Base-by-base conservation (phyloP, 2,329 filamentous ascomycete species). In the Epichloe scottii region DNA sequence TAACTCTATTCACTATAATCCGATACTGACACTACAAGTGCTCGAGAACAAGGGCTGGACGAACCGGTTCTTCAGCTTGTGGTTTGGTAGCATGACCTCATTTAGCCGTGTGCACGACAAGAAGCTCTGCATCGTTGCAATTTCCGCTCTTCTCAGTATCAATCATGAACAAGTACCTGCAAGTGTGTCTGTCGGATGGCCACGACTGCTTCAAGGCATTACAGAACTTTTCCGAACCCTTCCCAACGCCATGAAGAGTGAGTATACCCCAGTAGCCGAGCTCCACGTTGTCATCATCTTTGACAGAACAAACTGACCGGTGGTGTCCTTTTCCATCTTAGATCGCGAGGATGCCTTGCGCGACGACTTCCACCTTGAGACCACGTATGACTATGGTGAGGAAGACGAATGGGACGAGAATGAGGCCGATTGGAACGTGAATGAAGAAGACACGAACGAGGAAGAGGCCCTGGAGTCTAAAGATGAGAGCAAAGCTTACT, bases 1-100 rank as follows among this genome's bases (percentile, higher is more conserved):
- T 74, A 97, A 97, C 69, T 83, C 87, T 51, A 89, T 97, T 61
- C 95, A 97, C 76, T 98, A 98, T 76, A 96, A 95, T 72, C 90
- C 93, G 1, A 71, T 85, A 43, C 76, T 96, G 53, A 79, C 89
- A 23, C 78, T 98, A 21, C 84, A 89, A 55, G 82, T 95, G 38
- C 78, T 98, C n/a, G 93, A 98, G 71, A 72, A 77, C 49, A 91
- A 94, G 62, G 85, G 82, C 54, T 96, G 90, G 91, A 97, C 93
- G 6, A 97, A 97, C 71, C 94, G 94, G 65, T 98, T 98, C 73
- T 98, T 98, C 75, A 95, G 88, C 69, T 73, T 94, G 53, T 98
- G 93, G 93, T 98, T 98, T 68, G 88, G 88, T 41, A 94, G 84
- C 71, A 98, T 98, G 72, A 86, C 95, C 55, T 84, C 81, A 62